Conservation (phyloP, 306 rosid species). For the Canavalia gladiata region DNA sequence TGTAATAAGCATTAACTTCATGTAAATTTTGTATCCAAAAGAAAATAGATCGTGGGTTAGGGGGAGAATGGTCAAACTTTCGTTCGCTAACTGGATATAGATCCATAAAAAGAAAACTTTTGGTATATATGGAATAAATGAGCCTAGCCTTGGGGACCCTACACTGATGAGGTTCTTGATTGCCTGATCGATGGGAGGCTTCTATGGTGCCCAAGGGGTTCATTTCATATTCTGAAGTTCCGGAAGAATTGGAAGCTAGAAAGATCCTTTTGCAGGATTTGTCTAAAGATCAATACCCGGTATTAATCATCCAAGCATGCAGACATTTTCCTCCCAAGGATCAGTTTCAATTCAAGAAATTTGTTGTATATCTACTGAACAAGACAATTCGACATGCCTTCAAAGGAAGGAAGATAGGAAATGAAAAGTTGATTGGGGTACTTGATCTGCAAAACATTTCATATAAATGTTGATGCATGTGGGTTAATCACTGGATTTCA, state of each 20-base stretch:
- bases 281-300: constrained; percentile 60
- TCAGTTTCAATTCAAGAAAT: constrained; percentile 87
- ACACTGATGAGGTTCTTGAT: constrained; percentile 86
- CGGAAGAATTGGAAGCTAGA: constrained; percentile 69
- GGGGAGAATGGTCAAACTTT: no score
- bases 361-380: constrained; percentile 73
- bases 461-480: constrained; percentile 80
- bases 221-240: constrained; percentile 73
- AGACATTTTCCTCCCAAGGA: constrained; percentile 84
- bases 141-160: constrained; percentile 51
- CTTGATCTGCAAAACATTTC: constrained; percentile 75
- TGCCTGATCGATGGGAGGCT: constrained; percentile 91
- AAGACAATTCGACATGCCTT: constrained; percentile 77
- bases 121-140: no score
- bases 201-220: constrained; percentile 75
- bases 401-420: constrained; percentile 82
- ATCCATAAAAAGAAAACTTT: no score
- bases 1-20: no score
- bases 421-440: constrained; percentile 80
- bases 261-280: constrained; percentile 83
- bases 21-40: no score
- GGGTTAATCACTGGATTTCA: constrained; percentile 90
- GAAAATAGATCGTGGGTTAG: no score
- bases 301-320: constrained; percentile 65
- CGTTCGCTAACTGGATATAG: no score